Evolutionary conservation across 306 rosid genomes (phyloP), one percentile per base, ranked within the genome.

Genomic region (Fragaria nilgerrensis): DNA sequence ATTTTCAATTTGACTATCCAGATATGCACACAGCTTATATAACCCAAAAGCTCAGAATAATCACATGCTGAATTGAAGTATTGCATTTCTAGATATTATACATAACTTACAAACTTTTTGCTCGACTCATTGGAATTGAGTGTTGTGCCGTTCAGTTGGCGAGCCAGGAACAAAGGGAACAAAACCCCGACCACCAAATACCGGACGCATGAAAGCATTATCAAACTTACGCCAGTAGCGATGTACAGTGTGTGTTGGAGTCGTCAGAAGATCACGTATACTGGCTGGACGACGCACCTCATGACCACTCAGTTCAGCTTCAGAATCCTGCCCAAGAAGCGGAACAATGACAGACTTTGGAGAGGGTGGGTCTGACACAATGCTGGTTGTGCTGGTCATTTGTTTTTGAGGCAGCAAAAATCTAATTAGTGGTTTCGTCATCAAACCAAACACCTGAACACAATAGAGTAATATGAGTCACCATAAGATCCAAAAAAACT

Each of bases 131-230:
- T 86, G 89, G 88, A 85, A 86, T 74, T 76, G 85, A 49, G 68
- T 71, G 22, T n/a, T 65, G 48, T 78, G 59, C 59, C 79, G 74
- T 47, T 86, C 90, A 4, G 92, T 86, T 36, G 96, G 91, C 0
- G 96, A 82, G 47, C 86, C 82, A 11, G 96, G 94, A 71, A 37
- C 90, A 49, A 82, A 86, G 3, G 92, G 97, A 86, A 92, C 98
- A 82, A 92, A 92, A 73, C 97, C 98, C 76, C 99, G 88, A 62
- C 99, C 99, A 7, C 99, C 99, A 62, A 96, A 96, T 75, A 92
- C 85, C 13, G 99, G 99, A 22, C 98, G 97, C 99, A 96, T 96
- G 82, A 92, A 43, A 62, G 94, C 79, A 73, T 96, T 74, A 32
- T 96, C 99, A 80, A 96, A 92, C 78, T 79, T 91, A 36, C 98